These are phyloP conservation scores for Colletotrichum viniferum DNA, from an alignment of 2,329 filamentous ascomycete genomes.

Conservation along the genomic window DNA sequence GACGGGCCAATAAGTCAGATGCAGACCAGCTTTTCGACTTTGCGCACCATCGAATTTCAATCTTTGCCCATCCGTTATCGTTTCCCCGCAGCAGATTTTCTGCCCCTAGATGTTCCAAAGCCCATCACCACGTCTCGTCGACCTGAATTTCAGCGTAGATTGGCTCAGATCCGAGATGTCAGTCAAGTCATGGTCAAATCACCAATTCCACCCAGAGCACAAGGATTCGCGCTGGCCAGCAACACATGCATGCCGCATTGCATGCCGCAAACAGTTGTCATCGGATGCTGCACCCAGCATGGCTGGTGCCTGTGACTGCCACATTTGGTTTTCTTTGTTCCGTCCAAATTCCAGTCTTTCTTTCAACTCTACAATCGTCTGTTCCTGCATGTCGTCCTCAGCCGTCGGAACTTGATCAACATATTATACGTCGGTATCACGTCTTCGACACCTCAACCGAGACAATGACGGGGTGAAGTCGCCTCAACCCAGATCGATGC, in stretches of 20 bases:
- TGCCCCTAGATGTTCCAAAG: background rate
- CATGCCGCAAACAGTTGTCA: background rate
- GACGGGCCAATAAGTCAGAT: background rate
- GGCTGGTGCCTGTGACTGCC: background rate
- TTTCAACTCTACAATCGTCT: background rate
- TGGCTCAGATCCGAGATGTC: background rate
- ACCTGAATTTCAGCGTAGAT: background rate
- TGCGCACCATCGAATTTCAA: background rate
- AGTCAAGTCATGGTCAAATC: background rate
- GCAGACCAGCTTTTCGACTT: background rate
- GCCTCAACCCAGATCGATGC: background rate
- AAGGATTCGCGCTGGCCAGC: background rate
- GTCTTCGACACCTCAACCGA: background rate
- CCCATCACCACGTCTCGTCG: background rate
- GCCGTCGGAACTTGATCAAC: background rate
- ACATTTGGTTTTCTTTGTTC: background rate
- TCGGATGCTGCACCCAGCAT: slow-evolving; percentile 6
- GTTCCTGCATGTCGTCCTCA: background rate
- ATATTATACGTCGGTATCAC: background rate
- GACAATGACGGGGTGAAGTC: background rate
- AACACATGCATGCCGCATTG: background rate
- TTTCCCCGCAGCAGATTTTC: background rate
- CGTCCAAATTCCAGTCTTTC: background rate
- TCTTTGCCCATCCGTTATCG: background rate
- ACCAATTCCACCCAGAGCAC: background rate